These are phyloP conservation scores for Aureobasidium melanogenum DNA, from an alignment of 2,329 filamentous ascomycete genomes.

Conservation along the genomic window DNA sequence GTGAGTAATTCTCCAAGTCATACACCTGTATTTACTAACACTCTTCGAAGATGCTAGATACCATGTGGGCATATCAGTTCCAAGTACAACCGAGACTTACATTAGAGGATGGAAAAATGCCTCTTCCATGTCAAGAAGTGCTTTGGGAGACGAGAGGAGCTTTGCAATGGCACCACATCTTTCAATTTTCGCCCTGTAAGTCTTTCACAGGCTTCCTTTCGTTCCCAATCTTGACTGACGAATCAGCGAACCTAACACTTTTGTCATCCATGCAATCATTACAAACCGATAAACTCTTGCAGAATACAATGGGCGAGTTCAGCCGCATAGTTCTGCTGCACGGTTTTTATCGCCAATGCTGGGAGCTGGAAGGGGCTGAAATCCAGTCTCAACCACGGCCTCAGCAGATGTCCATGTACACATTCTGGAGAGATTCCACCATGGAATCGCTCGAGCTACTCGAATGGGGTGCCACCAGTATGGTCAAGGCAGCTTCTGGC, in stretches of 20 bases:
- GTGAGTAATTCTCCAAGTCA: not conserved
- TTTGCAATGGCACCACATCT: slow-evolving; percentile 18
- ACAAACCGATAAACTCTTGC: slow-evolving; percentile 42
- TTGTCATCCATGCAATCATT: slow-evolving; percentile 36
- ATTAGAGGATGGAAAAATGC: slow-evolving; percentile 16
- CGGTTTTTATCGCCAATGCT: slow-evolving; percentile 41
- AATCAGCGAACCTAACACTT: slow-evolving; percentile 24
- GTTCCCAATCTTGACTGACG: not conserved
- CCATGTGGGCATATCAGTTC: slow-evolving; percentile 19
- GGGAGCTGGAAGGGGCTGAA: slow-evolving; percentile 38
- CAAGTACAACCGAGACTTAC: slow-evolving; percentile 12
- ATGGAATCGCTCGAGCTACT: slow-evolving; percentile 46
- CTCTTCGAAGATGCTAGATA: slow-evolving; percentile 16
- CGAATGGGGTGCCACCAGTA: slow-evolving; percentile 49
- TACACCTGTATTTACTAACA: not conserved
- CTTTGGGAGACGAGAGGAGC: slow-evolving; percentile 20
- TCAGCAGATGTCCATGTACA: slow-evolving; percentile 34
- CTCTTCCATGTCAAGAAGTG: slow-evolving; percentile 21
- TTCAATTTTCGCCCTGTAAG: slow-evolving; percentile 11
- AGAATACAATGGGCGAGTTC: slow-evolving; percentile 39
- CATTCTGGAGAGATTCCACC: slow-evolving; percentile 40
- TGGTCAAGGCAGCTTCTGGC: slow-evolving; percentile 40
- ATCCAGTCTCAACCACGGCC: not conserved
- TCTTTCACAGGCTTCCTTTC: not conserved
- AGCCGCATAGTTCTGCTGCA: slow-evolving; percentile 42